Base-by-base conservation (phyloP, 106 monocot species). In the Triglochin maritima region DNA sequence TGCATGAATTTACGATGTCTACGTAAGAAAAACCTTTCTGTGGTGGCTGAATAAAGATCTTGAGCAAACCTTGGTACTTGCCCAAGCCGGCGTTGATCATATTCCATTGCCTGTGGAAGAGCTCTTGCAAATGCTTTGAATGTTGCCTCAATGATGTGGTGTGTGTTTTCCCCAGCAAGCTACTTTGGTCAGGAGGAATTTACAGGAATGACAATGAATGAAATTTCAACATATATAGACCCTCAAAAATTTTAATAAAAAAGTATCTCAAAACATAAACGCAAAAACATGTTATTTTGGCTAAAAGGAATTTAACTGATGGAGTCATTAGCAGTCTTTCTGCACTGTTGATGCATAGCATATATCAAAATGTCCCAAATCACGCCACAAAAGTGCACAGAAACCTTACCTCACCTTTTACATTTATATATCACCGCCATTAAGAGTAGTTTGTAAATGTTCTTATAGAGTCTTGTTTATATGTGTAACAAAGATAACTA, bases 71-170 rank as follows among this genome's bases (percentile, higher is more conserved):
- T 95, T 53, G 95, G 90, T 11, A 95, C 75, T 65, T 72, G 76
- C 15, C 87, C 90, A 53, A 68, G 78, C 17, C 87, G 83, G 29
- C 90, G 85, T 44, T 76, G 71, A 50, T 96, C 95, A 78, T 78
- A 88, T 77, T 90, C 90, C 47, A 83, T 82, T 42, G 95, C 90
- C 55, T 90, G 90, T 50, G 90, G 85, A 79, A 96, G 95, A 60
- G 95, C 95, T 72, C 90, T 87, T 3, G 90, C 95, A 84, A 96
- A 96, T 12, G 95, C 90, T 70, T 96, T 96, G 76, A 96, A 90
- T 68, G 95, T 86, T 60, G 95, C 95, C 79, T 96, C 90, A 58
- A 96, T 90, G 5, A 96, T 96, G 69, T 96, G 95, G 68, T 96
- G 95, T 43, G 87, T 83, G 69, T 96, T 90, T 50, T 75, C 85